A percentile compares a stretch with the other conserved stretches of the same genome.
These are phyloP conservation scores for Tilletiaria anomala DNA, from an alignment of 1,284 basidiomycete species.

Conservation along the genomic window DNA sequence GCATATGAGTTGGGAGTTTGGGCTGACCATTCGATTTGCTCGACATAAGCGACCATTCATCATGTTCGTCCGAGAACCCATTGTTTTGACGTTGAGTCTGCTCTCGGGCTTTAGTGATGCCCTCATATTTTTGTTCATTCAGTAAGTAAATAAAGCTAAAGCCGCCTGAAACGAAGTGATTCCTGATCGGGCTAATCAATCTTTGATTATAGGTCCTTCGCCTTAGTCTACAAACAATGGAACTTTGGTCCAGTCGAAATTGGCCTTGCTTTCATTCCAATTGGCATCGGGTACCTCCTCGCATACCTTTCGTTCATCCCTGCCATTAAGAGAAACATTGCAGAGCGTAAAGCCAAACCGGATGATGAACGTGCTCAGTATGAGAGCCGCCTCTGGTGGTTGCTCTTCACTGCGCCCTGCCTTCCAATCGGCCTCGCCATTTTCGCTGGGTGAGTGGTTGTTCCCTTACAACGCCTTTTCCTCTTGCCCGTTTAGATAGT, in stretches of 20 bases:
- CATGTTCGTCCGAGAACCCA: constrained; percentile 41
- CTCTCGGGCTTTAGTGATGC: constrained; percentile 41
- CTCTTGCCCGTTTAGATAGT: too few species aligned
- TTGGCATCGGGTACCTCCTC: constrained; percentile 42
- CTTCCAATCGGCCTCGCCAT: constrained; percentile 42
- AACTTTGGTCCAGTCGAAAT: constrained; percentile 36
- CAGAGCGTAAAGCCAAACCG: not conserved
- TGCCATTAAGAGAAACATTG: constrained; percentile 22
- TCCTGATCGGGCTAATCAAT: too few species aligned
- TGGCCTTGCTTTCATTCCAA: constrained; percentile 40
- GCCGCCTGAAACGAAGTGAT: too few species aligned
- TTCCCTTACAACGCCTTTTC: too few species aligned
- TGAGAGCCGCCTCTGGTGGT: constrained; percentile 40
- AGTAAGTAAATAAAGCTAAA: too few species aligned
- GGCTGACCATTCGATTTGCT: constrained; percentile 6
- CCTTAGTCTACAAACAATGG: constrained; percentile 42
- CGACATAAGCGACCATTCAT: constrained; percentile 31
- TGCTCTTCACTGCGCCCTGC: constrained; percentile 40
- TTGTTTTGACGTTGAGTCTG: constrained; percentile 41
- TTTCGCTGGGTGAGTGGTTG: too few species aligned
- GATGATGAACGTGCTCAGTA: constrained; percentile 5
- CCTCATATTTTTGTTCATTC: constrained; percentile 42
- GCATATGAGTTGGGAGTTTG: constrained; percentile 10
- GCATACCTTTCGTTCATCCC: constrained; percentile 40
- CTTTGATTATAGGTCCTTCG: too few species aligned